Evolutionary conservation across 768 basidiomycete species (phyloP).

Genomic region (Tephrocybe sp.): DNA sequence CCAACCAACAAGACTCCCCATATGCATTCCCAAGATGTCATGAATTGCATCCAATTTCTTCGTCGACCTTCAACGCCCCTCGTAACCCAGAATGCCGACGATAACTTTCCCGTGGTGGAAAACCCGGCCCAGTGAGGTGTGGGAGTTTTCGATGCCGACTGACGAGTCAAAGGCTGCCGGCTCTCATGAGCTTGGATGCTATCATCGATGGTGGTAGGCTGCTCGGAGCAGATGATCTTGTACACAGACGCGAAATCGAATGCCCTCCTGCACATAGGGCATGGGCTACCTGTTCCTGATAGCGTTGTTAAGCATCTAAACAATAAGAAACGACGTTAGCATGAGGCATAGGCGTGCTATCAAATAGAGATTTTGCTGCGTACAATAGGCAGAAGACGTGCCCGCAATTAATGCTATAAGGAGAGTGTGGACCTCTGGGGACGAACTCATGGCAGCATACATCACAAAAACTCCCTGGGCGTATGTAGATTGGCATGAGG

Average conservation of each 20-base stretch:
- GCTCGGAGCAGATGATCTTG: constrained; percentile 2
- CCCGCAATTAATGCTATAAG: constrained; percentile 74
- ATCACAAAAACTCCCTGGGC: constrained; percentile 70
- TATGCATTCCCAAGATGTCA: no score
- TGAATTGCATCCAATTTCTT: no score
- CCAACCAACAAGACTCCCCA: no score
- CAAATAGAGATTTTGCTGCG: constrained; percentile 25
- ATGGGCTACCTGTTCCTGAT: neutral
- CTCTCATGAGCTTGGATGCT: no score
- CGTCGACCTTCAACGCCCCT: no score
- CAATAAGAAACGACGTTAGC: neutral
- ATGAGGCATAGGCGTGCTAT: neutral
- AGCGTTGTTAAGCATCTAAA: constrained; percentile 13
- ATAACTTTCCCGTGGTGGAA: no score
- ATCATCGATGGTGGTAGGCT: neutral
- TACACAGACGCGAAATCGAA: neutral
- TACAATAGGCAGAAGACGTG: constrained; percentile 71
- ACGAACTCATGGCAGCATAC: constrained; percentile 67
- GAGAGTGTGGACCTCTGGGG: constrained; percentile 48
- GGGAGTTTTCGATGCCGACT: no score
- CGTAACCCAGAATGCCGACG: no score
- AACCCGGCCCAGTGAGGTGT: no score
- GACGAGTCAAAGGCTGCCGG: no score
- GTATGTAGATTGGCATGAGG: constrained; percentile 50
- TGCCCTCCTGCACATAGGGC: constrained; percentile 3